These are phyloP conservation scores for Pseudogymnoascus sp. DNA, from an alignment of 2,329 filamentous ascomycete species.

Conservation along the genomic window DNA sequence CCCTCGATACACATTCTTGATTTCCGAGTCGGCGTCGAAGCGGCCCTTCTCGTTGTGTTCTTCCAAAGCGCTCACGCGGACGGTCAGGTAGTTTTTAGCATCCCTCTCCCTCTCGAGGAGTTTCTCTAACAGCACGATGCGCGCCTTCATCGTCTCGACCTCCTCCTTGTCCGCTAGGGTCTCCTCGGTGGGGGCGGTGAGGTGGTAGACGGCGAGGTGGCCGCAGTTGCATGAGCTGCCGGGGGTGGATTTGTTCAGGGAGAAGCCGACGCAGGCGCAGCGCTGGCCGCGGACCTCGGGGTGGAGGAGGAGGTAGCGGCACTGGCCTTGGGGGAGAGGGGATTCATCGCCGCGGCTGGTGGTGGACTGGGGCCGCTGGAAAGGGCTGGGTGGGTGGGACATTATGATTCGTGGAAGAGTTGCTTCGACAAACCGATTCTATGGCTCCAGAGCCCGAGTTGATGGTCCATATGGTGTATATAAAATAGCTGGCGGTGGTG, in stretches of 20 bases:
- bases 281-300: slow-evolving; percentile 49
- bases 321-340: slow-evolving; percentile 47
- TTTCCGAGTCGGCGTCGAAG: slow-evolving; percentile 42
- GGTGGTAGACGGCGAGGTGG: slow-evolving; percentile 51
- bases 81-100: slow-evolving; percentile 20
- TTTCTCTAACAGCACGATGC: slow-evolving; percentile 37
- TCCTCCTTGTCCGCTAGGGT: slow-evolving; percentile 37
- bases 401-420: background rate
- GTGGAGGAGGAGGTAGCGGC: slow-evolving; percentile 48
- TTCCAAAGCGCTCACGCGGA: slow-evolving; percentile 36
- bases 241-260: slow-evolving; percentile 43
- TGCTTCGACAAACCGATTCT: background rate
- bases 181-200: slow-evolving; percentile 35
- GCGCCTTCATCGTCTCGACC: slow-evolving; percentile 40
- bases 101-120: slow-evolving; percentile 32
- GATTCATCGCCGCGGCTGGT: slow-evolving; percentile 32
- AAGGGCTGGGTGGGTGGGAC: background rate
- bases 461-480: background rate
- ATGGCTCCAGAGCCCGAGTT: background rate
- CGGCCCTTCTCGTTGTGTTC: slow-evolving; percentile 45
- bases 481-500: background rate
- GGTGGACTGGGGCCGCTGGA: background rate
- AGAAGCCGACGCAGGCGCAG: slow-evolving; percentile 50
- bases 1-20: slow-evolving; percentile 47
- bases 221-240: slow-evolving; percentile 50